Percentiles rank a stretch among this genome's conserved stretches.
These are phyloP conservation scores for Biscogniauxia marginata DNA, from an alignment of 2,329 filamentous ascomycete species.

Conservation along the genomic window DNA sequence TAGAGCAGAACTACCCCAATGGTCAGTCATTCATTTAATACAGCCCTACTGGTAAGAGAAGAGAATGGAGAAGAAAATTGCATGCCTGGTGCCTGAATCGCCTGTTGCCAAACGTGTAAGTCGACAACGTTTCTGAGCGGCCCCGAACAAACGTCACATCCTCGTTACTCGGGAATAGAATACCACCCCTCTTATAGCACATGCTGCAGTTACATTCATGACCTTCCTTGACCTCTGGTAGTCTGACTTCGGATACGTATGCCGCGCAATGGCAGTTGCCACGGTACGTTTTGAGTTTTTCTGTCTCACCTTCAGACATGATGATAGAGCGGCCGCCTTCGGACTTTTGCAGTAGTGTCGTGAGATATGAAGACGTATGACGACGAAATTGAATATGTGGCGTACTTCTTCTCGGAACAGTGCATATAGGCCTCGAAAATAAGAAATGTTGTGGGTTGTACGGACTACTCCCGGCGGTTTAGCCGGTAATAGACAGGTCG, in stretches of 20 bases:
- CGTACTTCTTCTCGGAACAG: too few species aligned
- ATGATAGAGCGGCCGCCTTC: too few species aligned
- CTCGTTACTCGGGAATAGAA: conserved; percentile 31
- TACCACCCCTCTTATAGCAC: conserved; percentile 49
- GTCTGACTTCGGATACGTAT: conserved; percentile 45
- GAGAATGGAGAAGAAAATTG: not conserved
- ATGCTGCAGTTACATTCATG: conserved; percentile 64
- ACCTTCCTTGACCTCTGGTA: conserved; percentile 58
- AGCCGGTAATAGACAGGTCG: too few species aligned
- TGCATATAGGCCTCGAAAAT: too few species aligned
- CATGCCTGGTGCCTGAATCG: conserved; percentile 39
- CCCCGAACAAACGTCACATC: conserved; percentile 45
- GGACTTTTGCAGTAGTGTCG: too few species aligned
- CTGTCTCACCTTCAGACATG: not conserved
- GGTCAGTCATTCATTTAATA: too few species aligned
- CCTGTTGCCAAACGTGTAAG: conserved; percentile 41
- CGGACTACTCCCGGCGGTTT: too few species aligned
- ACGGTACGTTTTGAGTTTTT: conserved; percentile 38
- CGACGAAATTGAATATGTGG: too few species aligned
- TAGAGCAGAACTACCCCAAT: conserved; percentile 45
- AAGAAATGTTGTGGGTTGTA: too few species aligned
- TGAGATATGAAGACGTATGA: too few species aligned
- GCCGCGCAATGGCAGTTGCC: conserved; percentile 55
- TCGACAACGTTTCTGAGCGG: conserved; percentile 34
- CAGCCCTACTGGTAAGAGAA: not conserved